phyloP scores from a whole-genome alignment of 768 basidiomycete species.

The Suillus luteus region DNA sequence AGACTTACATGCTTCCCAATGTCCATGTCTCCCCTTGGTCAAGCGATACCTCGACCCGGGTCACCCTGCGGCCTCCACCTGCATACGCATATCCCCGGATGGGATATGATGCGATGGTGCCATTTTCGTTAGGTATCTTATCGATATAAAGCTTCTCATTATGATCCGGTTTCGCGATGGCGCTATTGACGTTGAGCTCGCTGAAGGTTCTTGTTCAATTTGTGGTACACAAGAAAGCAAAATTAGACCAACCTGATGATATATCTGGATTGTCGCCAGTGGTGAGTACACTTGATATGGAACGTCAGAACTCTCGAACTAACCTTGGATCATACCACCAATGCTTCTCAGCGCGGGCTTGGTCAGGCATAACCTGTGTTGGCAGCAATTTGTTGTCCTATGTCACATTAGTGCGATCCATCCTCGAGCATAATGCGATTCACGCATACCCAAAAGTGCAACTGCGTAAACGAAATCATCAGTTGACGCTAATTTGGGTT shows the following conservation, averaged over 20 bases:
- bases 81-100: conserved; percentile 62
- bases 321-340: conserved; percentile 60
- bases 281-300: not conserved
- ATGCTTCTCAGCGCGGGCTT: conserved; percentile 48
- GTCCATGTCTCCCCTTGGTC: conserved; percentile 55
- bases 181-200: conserved; percentile 63
- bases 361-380: conserved; percentile 49
- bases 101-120: conserved; percentile 34
- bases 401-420: not conserved
- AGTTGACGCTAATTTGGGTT: conserved; percentile 4
- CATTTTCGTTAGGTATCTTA: conserved; percentile 12
- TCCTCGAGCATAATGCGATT: not conserved
- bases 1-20: conserved; percentile 40
- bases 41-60: conserved; percentile 57
- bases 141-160: conserved; percentile 41
- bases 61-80: conserved; percentile 60
- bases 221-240: conserved; percentile 2
- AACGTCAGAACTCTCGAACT: conserved; percentile 10
- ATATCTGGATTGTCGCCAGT: conserved; percentile 24
- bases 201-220: conserved; percentile 40
- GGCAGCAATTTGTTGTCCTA: conserved; percentile 66
- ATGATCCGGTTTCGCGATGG: conserved; percentile 57
- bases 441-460: conserved; percentile 39
- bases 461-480: conserved; percentile 16
- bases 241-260: conserved; percentile 34